A percentile compares a stretch with the other conserved stretches of the same genome.
phyloP scores from a whole-genome alignment of 2,329 filamentous ascomycete genomes.

The Arthrobotrys conoides region DNA sequence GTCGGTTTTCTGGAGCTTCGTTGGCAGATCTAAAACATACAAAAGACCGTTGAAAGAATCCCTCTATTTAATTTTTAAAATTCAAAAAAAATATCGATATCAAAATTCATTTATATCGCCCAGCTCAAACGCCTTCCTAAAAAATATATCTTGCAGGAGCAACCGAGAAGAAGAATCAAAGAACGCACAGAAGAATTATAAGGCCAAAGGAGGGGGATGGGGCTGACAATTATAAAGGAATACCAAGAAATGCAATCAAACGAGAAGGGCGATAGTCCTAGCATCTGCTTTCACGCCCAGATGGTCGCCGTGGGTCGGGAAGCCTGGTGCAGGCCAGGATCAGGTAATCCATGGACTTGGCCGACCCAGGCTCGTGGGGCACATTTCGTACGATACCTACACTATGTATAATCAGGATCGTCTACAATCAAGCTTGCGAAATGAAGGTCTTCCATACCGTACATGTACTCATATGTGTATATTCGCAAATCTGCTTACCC shows the following conservation, averaged over 20 bases:
- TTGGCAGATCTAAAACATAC: conserved; percentile 4
- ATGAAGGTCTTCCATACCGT: background rate
- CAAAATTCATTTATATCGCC: background rate
- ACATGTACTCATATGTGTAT: background rate
- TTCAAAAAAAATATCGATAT: background rate
- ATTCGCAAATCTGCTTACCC: background rate
- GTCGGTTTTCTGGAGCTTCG: conserved; percentile 27
- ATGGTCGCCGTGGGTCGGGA: conserved; percentile 11
- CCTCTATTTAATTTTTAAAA: background rate
- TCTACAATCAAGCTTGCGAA: background rate
- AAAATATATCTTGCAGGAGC: conserved; percentile 13
- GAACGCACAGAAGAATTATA: background rate
- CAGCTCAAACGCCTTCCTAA: conserved; percentile 10
- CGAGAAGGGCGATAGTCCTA: background rate
- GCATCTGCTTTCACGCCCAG: conserved; percentile 25
- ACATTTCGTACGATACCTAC: background rate
- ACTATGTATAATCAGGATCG: background rate
- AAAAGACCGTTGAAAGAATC: background rate
- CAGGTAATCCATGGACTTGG: conserved; percentile 15
- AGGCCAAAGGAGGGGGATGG: conserved; percentile 25
- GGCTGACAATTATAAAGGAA: conserved; percentile 51
- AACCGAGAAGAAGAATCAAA: conserved; percentile 31
- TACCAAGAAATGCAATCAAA: conserved; percentile 33
- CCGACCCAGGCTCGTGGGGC: background rate
- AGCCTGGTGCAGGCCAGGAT: conserved; percentile 13